Evolutionary conservation across 257 asterid genomes (phyloP), one percentile per base, ranked within the genome.

Genomic region (Petrea volubilis): DNA sequence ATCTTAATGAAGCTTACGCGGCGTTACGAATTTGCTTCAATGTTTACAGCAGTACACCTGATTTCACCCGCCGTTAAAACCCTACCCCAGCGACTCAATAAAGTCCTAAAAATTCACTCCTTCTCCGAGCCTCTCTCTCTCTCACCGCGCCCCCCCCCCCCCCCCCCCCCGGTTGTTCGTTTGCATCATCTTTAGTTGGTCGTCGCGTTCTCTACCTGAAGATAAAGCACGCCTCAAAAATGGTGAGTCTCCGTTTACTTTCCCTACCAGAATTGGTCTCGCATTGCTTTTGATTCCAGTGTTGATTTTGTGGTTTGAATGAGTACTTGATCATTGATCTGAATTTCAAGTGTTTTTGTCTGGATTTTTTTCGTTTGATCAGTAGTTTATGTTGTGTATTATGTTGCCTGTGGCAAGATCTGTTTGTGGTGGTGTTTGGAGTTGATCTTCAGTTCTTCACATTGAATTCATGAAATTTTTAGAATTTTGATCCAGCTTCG

Each of bases 1-100:
- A 1, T 49, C 18, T 10, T n/a, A 75, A 41, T 52, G 51, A 59
- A 49, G 63, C 60, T 12, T 57, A 80, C 74, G 81, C 79, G 85
- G 85, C 79, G 72, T 31, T 72, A 60, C 57, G 81, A 63, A 40
- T 52, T 38, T 67, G 85, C 76, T 31, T 28, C 72, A 59, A 49
- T 34, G 13, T 11, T 46, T n/a, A 18, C 15, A 21, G 24, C 56
- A 17, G 71, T n/a, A 23, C 10, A 1, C 59, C 64, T 12, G 31
- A 10, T 60, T 55, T 77, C 33, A 52, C 78, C n/a, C 73, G 29
- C 74, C 50, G 79, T 77, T 23, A 72, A 77, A 77, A 70, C 76
- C 77, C 73, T 63, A 72, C 64, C 58, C 46, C 38, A 61, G 13
- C 67, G 69, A 2, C 71, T 68, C 60, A 25, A 68, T 68, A 63